phyloP scores from a whole-genome alignment of 108 stramenopile genomes.

The Seminavis robusta region DNA sequence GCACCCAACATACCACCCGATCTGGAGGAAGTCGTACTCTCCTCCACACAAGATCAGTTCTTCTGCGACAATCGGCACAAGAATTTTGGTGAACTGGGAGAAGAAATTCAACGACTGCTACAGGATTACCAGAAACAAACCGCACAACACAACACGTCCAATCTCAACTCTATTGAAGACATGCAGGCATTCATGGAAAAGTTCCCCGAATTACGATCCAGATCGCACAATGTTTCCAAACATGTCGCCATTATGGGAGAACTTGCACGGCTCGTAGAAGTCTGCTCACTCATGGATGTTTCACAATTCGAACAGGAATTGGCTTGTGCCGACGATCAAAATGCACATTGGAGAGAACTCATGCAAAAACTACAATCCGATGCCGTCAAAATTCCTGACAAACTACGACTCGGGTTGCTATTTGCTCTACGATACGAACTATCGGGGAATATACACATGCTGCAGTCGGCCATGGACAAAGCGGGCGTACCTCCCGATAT shows the following conservation, averaged over 20 bases:
- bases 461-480: conserved; percentile 83
- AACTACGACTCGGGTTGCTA: conserved; percentile 93
- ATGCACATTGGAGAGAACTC: conserved; percentile 82
- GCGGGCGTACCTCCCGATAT: conserved; percentile 88
- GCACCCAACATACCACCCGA: conserved; percentile 92
- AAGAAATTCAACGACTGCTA: conserved; percentile 92
- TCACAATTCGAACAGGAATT: conserved; percentile 99
- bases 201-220: conserved; percentile 90
- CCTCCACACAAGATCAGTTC: conserved; percentile 91
- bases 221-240: conserved; percentile 88
- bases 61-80: conserved; percentile 88
- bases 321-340: conserved; percentile 92
- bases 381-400: conserved; percentile 87
- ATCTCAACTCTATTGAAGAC: conserved; percentile 91
- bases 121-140: conserved; percentile 92
- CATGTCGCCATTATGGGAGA: conserved; percentile 99
- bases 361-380: conserved; percentile 83
- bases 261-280: conserved; percentile 90
- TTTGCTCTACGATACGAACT: conserved; percentile 97
- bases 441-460: conserved; percentile 69
- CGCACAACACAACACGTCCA: conserved; percentile 73
- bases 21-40: conserved; percentile 96
- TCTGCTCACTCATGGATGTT: conserved; percentile 93
- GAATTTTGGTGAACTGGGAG: conserved; percentile 97
- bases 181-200: conserved; percentile 99